Conservation (phyloP, 2,329 filamentous ascomycete species). For the Pestalotiopsis sp. region DNA sequence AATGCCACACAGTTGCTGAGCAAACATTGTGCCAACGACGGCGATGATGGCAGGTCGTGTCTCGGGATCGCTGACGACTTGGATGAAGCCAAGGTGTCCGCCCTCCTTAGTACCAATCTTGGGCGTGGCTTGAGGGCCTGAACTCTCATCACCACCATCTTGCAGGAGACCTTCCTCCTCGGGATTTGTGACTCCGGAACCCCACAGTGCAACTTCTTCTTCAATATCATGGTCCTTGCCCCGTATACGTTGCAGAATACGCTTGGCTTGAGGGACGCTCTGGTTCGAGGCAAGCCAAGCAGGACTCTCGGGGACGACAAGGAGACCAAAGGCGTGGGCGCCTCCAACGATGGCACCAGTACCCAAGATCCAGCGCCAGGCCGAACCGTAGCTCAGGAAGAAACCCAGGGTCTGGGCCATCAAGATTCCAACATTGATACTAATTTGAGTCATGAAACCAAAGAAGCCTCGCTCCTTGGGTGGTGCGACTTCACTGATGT, state of each 20-base stretch:
- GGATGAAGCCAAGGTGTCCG: slow-evolving; percentile 59
- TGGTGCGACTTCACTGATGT: slow-evolving; percentile 90
- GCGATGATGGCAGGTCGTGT: slow-evolving; percentile 78
- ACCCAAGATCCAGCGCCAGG: slow-evolving; percentile 84
- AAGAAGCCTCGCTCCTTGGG: slow-evolving; percentile 77
- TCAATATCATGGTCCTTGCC: slow-evolving; percentile 70
- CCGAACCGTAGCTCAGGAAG: slow-evolving; percentile 77
- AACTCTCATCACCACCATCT: slow-evolving; percentile 39
- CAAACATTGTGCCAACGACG: slow-evolving; percentile 87
- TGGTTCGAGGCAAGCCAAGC: slow-evolving; percentile 78
- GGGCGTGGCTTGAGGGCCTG: slow-evolving; percentile 17
- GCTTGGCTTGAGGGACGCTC: slow-evolving; percentile 63
- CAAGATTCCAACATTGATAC: slow-evolving; percentile 90
- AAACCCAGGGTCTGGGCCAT: slow-evolving; percentile 82
- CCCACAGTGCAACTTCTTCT: slow-evolving; percentile 70
- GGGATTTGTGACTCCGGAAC: slow-evolving; percentile 40
- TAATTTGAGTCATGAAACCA: slow-evolving; percentile 83
- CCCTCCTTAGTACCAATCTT: slow-evolving; percentile 23
- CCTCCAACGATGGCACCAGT: slow-evolving; percentile 70
- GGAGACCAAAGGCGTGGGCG: slow-evolving; percentile 69
- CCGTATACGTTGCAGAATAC: slow-evolving; percentile 74
- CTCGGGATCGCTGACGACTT: slow-evolving; percentile 67
- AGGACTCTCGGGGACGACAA: slow-evolving; percentile 84
- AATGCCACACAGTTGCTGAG: slow-evolving; percentile 90
- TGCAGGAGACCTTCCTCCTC: slow-evolving; percentile 75